These are phyloP conservation scores for Citrus sp. DNA, from an alignment of 345 rosid species.

Conservation along the genomic window DNA sequence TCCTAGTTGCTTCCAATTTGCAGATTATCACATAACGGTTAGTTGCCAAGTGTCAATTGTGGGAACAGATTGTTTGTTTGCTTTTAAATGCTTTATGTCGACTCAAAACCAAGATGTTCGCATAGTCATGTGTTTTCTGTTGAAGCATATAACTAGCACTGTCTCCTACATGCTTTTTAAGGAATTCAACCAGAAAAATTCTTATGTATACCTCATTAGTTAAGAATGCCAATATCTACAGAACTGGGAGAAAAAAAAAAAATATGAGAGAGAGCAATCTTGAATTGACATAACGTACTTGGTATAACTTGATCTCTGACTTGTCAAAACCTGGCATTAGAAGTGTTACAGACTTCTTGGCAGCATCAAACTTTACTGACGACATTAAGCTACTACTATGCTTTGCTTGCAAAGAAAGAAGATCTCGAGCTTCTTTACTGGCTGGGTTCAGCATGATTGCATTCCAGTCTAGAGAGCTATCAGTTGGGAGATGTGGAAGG, in stretches of 20 bases:
- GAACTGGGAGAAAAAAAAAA: not conserved
- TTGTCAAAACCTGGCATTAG: constrained; percentile 92
- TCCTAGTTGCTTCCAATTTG: not conserved
- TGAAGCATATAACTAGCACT: not conserved
- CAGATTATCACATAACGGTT: not conserved
- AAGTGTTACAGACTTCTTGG: constrained; percentile 59
- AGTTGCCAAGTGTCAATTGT: not conserved
- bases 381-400: constrained; percentile 23
- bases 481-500: constrained; percentile 43
- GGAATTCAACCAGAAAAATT: not conserved
- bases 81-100: not conserved
- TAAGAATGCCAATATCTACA: not conserved
- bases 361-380: constrained; percentile 54
- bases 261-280: not conserved
- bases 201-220: not conserved
- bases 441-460: constrained; percentile 35
- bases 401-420: constrained; percentile 42
- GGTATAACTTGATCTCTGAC: constrained; percentile 89
- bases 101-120: not conserved
- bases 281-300: constrained; percentile 39
- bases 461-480: constrained; percentile 53
- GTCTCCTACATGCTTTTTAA: not conserved
- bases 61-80: not conserved
- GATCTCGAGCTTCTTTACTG: constrained; percentile 40
- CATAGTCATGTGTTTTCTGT: not conserved